A percentile compares a stretch with the other conserved stretches of the same genome.
Conservation (phyloP, 108 stramenopile genomes). For the Nitzschia putrida region DNA sequence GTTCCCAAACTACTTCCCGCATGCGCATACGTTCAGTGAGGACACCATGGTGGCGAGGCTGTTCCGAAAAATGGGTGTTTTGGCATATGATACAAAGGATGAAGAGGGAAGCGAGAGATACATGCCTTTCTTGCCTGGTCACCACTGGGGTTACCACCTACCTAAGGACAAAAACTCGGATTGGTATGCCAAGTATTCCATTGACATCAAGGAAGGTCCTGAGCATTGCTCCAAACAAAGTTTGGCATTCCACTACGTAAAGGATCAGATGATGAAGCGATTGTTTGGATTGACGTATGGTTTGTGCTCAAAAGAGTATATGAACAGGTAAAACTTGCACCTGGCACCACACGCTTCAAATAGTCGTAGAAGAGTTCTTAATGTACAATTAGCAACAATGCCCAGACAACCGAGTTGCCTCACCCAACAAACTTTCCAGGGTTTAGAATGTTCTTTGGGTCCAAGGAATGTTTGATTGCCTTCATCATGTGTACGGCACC, state of each 20-base stretch:
- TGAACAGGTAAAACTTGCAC: neutral
- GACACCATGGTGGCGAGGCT: constrained; percentile 89
- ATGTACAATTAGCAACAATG: too few species aligned
- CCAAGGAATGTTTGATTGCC: constrained; percentile 81
- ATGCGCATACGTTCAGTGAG: constrained; percentile 79
- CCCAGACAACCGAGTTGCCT: too few species aligned
- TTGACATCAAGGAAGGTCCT: constrained; percentile 80
- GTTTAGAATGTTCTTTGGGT: constrained; percentile 91
- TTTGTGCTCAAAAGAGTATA: constrained; percentile 47
- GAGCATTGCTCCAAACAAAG: constrained; percentile 89
- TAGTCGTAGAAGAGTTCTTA: too few species aligned
- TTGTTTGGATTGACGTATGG: constrained; percentile 76
- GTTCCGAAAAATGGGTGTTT: constrained; percentile 63
- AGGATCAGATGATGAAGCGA: constrained; percentile 70
- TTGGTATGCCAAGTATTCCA: constrained; percentile 90
- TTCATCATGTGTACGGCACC: constrained; percentile 88
- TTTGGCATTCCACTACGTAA: constrained; percentile 94
- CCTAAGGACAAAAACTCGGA: constrained; percentile 53
- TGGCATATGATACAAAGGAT: constrained; percentile 91
- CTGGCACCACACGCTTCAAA: too few species aligned
- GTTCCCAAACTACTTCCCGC: constrained; percentile 75
- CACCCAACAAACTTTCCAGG: constrained; percentile 84
- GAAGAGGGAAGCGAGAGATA: constrained; percentile 88
- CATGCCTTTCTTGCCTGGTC: constrained; percentile 92
- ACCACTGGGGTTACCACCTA: constrained; percentile 69